These are phyloP conservation scores for Platanthera guangdongensis DNA, from an alignment of 106 monocot species.

Conservation along the genomic window DNA sequence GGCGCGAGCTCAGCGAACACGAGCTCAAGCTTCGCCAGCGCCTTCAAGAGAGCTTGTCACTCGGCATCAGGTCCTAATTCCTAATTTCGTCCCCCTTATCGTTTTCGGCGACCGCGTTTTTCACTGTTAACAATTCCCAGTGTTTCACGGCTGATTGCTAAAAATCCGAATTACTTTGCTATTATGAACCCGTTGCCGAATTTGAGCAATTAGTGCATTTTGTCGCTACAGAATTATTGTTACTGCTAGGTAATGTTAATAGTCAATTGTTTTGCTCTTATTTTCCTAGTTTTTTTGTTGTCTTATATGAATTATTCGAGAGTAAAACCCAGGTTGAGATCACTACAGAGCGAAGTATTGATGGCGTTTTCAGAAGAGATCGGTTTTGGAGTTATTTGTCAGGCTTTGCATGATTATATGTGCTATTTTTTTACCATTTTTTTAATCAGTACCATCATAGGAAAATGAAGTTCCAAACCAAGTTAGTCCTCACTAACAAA, in stretches of 20 bases:
- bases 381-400: not conserved
- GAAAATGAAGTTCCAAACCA: too few relatives aligned
- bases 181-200: not conserved
- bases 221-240: too few relatives aligned
- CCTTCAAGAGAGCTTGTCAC: conserved; percentile 46
- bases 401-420: not conserved
- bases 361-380: not conserved
- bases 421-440: not conserved
- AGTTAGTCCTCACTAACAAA: too few relatives aligned
- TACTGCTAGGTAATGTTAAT: too few relatives aligned
- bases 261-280: too few relatives aligned
- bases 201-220: not conserved
- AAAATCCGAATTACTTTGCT: not conserved
- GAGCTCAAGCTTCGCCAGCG: conserved; percentile 38
- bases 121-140: not conserved
- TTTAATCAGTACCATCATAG: too few relatives aligned
- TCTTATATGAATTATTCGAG: not conserved
- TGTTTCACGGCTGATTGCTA: not conserved
- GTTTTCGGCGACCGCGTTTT: not conserved
- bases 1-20: conserved; percentile 35
- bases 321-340: not conserved
- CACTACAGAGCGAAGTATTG: not conserved
- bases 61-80: conserved; percentile 38
- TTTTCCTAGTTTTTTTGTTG: not conserved
- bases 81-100: not conserved